A percentile compares a stretch with the other conserved stretches of the same genome.
phyloP scores from a whole-genome alignment of 805 yeast genomes.

The Wickerhamomyces bisporus region DNA sequence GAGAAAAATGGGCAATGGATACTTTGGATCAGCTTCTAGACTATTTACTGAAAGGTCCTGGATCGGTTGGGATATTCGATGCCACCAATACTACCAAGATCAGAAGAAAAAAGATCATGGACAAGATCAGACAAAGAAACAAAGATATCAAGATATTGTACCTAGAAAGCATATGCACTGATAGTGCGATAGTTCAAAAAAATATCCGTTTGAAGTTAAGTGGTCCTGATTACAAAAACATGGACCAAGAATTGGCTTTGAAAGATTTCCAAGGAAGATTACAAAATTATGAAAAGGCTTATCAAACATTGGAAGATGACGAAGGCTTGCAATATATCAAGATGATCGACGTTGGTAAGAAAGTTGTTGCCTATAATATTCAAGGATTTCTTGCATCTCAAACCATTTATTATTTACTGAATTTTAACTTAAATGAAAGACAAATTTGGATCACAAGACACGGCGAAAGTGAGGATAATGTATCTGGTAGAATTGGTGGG shows the following conservation, averaged over 20 bases:
- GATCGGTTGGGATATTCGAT: slow-evolving; percentile 89
- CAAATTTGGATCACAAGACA: slow-evolving; percentile 95
- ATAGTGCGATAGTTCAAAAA: slow-evolving; percentile 69
- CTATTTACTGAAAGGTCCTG: slow-evolving; percentile 72
- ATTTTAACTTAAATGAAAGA: slow-evolving; percentile 82
- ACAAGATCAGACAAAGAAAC: slow-evolving; percentile 49
- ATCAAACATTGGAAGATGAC: slow-evolving; percentile 81
- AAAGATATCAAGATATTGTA: slow-evolving; percentile 73
- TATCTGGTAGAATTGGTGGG: slow-evolving; percentile 86
- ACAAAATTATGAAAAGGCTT: slow-evolving; percentile 79
- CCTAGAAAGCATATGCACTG: slow-evolving; percentile 84
- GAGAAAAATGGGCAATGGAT: slow-evolving; percentile 96
- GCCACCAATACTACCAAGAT: slow-evolving; percentile 73
- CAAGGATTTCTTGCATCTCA: slow-evolving; percentile 89
- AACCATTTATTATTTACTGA: slow-evolving; percentile 81
- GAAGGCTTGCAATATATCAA: slow-evolving; percentile 80
- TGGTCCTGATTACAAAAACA: slow-evolving; percentile 88
- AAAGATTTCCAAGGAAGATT: slow-evolving; percentile 79
- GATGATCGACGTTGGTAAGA: slow-evolving; percentile 94
- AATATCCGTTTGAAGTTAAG: slow-evolving; percentile 80
- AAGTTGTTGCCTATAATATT: slow-evolving; percentile 87
- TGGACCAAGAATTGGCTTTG: slow-evolving; percentile 78
- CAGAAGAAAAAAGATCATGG: slow-evolving; percentile 56
- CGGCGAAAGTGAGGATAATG: slow-evolving; percentile 87
- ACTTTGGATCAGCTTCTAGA: slow-evolving; percentile 81